Conservation (phyloP, 768 basidiomycete genomes). For the Amyloporia xantha region DNA sequence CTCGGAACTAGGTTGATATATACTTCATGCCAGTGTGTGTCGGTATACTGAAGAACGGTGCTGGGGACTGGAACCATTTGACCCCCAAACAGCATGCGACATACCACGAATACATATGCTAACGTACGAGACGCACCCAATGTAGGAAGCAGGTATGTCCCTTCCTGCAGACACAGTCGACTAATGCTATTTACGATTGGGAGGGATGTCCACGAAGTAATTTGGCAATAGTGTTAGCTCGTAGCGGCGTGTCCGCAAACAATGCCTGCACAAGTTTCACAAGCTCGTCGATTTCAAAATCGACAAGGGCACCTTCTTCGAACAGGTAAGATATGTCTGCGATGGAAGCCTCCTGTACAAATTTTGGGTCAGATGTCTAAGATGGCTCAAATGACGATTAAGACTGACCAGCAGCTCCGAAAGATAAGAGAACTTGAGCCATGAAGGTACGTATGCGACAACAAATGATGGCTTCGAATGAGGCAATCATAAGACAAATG, state of each 20-base stretch:
- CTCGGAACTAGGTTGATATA: too few species aligned
- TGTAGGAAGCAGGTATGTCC: too few species aligned
- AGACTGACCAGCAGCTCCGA: constrained; percentile 77
- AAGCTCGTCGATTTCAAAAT: constrained; percentile 82
- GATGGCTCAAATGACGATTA: neutral
- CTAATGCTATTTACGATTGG: too few species aligned
- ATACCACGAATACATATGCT: too few species aligned
- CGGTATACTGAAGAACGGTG: too few species aligned
- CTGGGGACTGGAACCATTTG: too few species aligned
- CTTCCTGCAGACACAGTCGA: too few species aligned
- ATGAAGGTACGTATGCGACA: constrained; percentile 81
- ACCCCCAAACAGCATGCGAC: too few species aligned
- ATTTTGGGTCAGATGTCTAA: constrained; percentile 5
- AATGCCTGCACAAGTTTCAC: constrained; percentile 76
- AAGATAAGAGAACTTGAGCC: constrained; percentile 93
- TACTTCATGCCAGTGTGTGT: too few species aligned
- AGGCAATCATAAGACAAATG: neutral
- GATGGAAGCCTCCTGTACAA: constrained; percentile 76
- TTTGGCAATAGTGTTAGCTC: constrained; percentile 77
- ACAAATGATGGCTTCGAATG: constrained; percentile 58
- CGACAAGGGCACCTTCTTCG: constrained; percentile 83
- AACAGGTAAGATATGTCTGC: constrained; percentile 90
- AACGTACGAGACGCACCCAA: too few species aligned
- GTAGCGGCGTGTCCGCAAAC: constrained; percentile 80
- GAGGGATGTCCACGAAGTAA: constrained; percentile 58